A percentile compares a stretch with the other conserved stretches of the same genome.
Evolutionary conservation across 2,329 filamentous ascomycete species (phyloP).

Genomic region (Arthrinium puccinioides): DNA sequence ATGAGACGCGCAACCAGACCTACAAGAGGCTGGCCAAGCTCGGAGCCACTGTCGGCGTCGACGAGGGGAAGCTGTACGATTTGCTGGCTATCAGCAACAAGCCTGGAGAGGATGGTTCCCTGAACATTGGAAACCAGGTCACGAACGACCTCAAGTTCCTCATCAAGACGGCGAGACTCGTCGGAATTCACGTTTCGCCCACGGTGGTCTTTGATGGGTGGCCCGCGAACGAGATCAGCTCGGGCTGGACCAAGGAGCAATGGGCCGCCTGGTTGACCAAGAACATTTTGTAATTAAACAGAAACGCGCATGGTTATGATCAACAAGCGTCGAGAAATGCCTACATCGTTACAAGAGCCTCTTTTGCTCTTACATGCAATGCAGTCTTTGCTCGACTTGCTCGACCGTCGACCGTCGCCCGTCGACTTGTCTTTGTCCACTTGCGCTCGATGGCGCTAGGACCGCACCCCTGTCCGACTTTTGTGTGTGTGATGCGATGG

Average conservation of each 20-base stretch:
- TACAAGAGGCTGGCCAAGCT: slow-evolving; percentile 73
- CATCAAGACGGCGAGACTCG: slow-evolving; percentile 70
- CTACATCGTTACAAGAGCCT: no score
- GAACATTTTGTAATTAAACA: slow-evolving; percentile 33
- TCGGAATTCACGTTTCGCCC: slow-evolving; percentile 84
- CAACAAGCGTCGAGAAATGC: background rate
- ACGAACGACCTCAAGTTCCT: slow-evolving; percentile 81
- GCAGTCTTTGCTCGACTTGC: no score
- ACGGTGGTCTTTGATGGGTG: slow-evolving; percentile 86
- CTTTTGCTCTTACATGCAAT: no score
- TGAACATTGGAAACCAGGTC: slow-evolving; percentile 76
- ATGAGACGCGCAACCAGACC: slow-evolving; percentile 77
- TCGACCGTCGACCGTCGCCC: no score
- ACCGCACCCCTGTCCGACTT: no score
- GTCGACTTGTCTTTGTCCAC: no score
- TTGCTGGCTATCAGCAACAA: slow-evolving; percentile 64
- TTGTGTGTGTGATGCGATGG: no score
- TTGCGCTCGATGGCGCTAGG: no score
- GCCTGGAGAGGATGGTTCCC: slow-evolving; percentile 55
- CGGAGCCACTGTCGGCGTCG: slow-evolving; percentile 61
- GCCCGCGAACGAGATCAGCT: slow-evolving; percentile 71
- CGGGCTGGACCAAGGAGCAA: slow-evolving; percentile 69
- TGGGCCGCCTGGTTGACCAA: slow-evolving; percentile 78
- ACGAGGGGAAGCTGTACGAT: slow-evolving; percentile 61
- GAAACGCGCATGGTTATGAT: background rate